Conservation (phyloP, 352 stramenopile species). For the Lagenidium sp. region DNA sequence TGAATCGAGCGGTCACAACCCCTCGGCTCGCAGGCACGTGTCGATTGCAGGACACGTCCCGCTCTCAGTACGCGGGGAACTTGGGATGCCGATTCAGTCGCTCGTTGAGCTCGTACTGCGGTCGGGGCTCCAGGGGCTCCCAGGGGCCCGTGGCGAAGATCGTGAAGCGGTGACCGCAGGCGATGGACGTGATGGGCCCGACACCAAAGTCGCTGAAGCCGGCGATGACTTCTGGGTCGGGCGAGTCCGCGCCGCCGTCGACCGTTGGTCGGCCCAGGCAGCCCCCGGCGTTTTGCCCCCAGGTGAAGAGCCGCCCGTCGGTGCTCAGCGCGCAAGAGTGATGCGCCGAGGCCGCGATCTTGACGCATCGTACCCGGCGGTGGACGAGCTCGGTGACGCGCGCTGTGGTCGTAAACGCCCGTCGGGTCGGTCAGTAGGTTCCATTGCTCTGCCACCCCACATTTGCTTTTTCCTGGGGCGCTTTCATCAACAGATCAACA, state of each 20-base stretch:
- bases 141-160: conserved; percentile 42
- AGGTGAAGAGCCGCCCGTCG: conserved; percentile 63
- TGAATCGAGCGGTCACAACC: too few species aligned
- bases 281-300: conserved; percentile 43
- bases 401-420: conserved; percentile 19
- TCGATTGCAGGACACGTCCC: too few species aligned
- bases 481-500: too few species aligned
- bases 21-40: too few species aligned
- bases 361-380: conserved; percentile 33
- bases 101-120: conserved; percentile 30
- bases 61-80: conserved; percentile 5
- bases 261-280: conserved; percentile 36
- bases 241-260: conserved; percentile 16
- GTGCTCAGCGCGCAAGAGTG: conserved; percentile 43
- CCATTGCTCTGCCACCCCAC: too few species aligned
- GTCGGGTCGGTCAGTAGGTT: too few species aligned
- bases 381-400: conserved; percentile 43
- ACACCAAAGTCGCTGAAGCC: conserved; percentile 27
- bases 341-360: conserved; percentile 41
- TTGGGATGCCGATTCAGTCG: conserved; percentile 36
- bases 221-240: conserved; percentile 38
- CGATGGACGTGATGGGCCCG: conserved; percentile 38
- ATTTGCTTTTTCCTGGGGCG: too few species aligned
- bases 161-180: conserved; percentile 47
- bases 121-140: conserved; percentile 25